Evolutionary conservation across 768 basidiomycete species (phyloP).

Genomic region (Agaricus blazei): DNA sequence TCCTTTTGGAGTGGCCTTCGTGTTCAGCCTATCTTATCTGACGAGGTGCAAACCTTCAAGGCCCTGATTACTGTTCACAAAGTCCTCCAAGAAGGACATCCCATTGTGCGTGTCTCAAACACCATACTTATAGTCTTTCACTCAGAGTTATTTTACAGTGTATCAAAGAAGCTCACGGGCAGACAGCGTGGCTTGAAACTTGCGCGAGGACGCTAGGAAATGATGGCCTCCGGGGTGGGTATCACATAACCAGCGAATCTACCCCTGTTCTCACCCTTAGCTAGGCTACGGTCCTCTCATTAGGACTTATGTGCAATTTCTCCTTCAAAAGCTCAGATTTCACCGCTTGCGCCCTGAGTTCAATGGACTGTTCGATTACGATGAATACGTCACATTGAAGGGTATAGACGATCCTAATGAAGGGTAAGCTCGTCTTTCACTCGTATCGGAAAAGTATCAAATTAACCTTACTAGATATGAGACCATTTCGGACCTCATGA

Average conservation of each 20-base stretch:
- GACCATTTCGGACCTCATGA: conserved; percentile 97
- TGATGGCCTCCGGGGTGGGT: conserved; percentile 71
- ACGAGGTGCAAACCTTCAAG: conserved; percentile 99
- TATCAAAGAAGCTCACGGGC: conserved; percentile 93
- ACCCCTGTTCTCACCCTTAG: conserved; percentile 1
- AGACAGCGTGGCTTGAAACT: conserved; percentile 97
- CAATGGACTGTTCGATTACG: conserved; percentile 98
- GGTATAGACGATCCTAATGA: conserved; percentile 99
- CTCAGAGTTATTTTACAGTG: conserved; percentile 47
- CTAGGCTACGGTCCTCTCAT: conserved; percentile 91
- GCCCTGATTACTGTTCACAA: conserved; percentile 97
- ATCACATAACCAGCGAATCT: not conserved
- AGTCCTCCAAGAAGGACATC: conserved; percentile 96
- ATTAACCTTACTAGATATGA: conserved; percentile 65
- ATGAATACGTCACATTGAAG: conserved; percentile 96
- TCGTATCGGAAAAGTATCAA: conserved; percentile 4
- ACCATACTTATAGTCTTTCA: not conserved
- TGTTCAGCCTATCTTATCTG: conserved; percentile 94
- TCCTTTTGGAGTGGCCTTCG: conserved; percentile 97
- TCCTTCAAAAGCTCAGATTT: conserved; percentile 92
- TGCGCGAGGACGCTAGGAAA: conserved; percentile 84
- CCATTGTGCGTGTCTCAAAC: conserved; percentile 50
- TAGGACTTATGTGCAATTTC: conserved; percentile 92
- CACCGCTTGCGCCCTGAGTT: conserved; percentile 95
- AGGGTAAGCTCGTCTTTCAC: conserved; percentile 55